phyloP scores from a whole-genome alignment of 371 early-diverging fungal species.

The Fennellomyces sp. region DNA sequence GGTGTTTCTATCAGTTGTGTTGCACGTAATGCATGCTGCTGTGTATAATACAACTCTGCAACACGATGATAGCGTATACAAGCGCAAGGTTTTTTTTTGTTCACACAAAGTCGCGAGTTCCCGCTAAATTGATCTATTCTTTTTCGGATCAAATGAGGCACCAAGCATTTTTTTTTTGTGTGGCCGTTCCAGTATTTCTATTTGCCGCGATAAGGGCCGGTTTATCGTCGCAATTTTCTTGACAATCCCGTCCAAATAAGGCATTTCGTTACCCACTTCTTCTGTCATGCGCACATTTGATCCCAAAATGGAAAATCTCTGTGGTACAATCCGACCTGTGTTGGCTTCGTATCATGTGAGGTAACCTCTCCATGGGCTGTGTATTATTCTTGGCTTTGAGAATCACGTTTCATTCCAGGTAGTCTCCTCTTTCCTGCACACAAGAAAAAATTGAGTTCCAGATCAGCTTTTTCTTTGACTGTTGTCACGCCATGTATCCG shows the following conservation, averaged over 20 bases:
- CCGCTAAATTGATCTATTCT: neutral
- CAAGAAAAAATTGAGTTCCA: neutral
- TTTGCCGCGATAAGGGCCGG: neutral
- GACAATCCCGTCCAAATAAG: constrained; percentile 1
- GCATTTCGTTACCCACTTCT: neutral
- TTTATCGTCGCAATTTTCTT: constrained; percentile 1
- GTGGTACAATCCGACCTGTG: neutral
- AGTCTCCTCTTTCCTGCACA: neutral
- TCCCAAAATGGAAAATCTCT: neutral
- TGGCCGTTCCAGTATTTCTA: neutral
- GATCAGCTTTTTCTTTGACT: neutral
- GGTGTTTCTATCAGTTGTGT: neutral
- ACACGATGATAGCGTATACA: too few relatives aligned
- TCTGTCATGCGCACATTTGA: neutral
- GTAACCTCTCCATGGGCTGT: neutral
- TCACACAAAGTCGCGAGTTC: neutral
- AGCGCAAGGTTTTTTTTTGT: neutral
- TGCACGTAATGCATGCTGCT: too few relatives aligned
- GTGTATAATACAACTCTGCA: too few relatives aligned
- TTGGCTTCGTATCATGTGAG: neutral
- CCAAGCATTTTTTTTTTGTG: neutral
- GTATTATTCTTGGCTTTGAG: neutral
- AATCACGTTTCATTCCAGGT: neutral
- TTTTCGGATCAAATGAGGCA: constrained; percentile 2
- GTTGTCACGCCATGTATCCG: too few relatives aligned